Conservation (phyloP, 2,329 filamentous ascomycete species). For the Dactylellina cionopaga region DNA sequence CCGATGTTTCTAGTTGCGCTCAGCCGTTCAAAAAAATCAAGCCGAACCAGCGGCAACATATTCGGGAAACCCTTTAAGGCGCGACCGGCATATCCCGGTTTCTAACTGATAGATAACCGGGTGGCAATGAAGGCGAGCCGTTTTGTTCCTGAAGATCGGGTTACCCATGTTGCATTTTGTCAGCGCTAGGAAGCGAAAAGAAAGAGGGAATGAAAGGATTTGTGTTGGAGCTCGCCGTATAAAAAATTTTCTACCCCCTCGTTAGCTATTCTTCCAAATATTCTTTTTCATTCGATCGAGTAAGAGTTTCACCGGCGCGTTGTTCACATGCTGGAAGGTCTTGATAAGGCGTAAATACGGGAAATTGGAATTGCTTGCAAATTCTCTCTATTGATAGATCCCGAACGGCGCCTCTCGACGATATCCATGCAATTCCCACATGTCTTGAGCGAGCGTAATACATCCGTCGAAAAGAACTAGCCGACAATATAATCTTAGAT, state of each 20-base stretch:
- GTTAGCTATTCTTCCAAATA: neutral
- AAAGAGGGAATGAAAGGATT: neutral
- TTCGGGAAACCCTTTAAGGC: constrained; percentile 10
- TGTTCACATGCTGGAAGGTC: too few species aligned
- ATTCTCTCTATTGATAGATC: too few species aligned
- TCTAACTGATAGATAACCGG: neutral
- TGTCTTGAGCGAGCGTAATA: too few species aligned
- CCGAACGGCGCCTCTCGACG: too few species aligned
- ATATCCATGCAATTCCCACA: too few species aligned
- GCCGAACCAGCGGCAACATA: constrained; percentile 32
- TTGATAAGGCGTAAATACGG: too few species aligned
- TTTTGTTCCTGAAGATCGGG: constrained; percentile 39
- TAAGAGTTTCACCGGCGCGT: constrained; percentile 8
- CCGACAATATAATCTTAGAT: too few species aligned
- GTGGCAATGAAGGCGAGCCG: constrained; percentile 18
- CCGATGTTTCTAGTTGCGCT: neutral
- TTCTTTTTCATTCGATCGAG: constrained; percentile 8
- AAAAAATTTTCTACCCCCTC: neutral
- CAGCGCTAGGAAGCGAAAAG: constrained; percentile 28
- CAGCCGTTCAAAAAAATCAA: constrained; percentile 12
- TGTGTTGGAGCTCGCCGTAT: constrained; percentile 34
- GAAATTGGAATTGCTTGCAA: too few species aligned
- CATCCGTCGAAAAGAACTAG: too few species aligned
- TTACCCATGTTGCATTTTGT: constrained; percentile 24
- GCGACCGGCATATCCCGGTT: constrained; percentile 10